Conservation (phyloP, 2,329 filamentous ascomycete species). For the Tolypocladium nubicola region DNA sequence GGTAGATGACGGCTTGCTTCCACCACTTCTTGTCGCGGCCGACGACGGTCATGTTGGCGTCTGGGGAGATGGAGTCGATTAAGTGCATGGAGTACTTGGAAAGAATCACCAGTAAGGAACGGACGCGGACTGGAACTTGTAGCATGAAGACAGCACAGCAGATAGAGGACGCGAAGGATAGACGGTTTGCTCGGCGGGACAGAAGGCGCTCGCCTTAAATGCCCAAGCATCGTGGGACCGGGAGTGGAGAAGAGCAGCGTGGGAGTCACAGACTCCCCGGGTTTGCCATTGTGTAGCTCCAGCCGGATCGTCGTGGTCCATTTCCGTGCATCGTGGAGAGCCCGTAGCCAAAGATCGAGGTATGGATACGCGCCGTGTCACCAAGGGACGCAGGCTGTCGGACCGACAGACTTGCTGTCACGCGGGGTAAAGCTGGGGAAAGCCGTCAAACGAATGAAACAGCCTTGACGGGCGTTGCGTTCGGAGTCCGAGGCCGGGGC, state of each 20-base stretch:
- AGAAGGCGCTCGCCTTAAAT: constrained; percentile 1
- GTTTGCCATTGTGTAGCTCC: neutral
- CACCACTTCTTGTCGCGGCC: constrained; percentile 31
- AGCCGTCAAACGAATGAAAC: neutral
- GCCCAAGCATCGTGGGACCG: neutral
- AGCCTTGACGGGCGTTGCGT: neutral
- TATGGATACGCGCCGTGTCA: neutral
- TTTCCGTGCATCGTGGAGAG: neutral
- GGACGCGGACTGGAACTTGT: no score
- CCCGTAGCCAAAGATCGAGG: neutral
- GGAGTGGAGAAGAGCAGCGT: neutral
- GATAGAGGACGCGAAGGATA: neutral
- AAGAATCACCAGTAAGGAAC: neutral
- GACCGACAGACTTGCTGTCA: neutral
- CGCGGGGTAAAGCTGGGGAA: neutral
- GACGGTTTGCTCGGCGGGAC: neutral
- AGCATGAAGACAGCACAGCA: neutral
- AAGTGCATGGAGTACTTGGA: neutral
- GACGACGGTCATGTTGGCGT: constrained; percentile 12
- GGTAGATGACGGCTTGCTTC: constrained; percentile 47
- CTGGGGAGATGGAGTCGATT: neutral
- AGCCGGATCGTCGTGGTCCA: neutral
- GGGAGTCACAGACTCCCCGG: neutral
- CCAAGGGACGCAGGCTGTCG: neutral
- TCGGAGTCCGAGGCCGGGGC: neutral